Percentiles rank a stretch among this genome's conserved stretches.
phyloP scores from a whole-genome alignment of 2,329 filamentous ascomycete genomes.

The Colletotrichum tabaci region DNA sequence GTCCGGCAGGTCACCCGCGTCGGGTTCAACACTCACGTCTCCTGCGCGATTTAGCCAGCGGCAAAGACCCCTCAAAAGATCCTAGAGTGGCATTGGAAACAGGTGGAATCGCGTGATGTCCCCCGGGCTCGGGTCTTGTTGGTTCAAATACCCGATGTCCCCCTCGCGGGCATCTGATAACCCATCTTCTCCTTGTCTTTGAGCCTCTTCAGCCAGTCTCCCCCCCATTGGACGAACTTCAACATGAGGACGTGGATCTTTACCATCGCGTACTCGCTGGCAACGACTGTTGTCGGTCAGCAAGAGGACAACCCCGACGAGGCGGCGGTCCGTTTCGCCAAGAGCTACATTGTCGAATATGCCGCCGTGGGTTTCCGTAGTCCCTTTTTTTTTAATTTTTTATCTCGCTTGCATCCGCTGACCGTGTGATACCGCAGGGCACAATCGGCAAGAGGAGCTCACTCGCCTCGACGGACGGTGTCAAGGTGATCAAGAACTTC shows the following conservation, averaged over 20 bases:
- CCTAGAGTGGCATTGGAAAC: neutral
- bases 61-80: neutral
- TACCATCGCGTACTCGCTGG: conserved; percentile 5
- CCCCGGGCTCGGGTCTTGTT: neutral
- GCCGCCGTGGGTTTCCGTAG: conserved; percentile 7
- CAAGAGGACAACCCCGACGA: conserved; percentile 5
- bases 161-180: neutral
- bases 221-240: neutral
- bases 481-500: conserved; percentile 31
- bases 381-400: too few relatives aligned
- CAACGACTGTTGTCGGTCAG: conserved; percentile 2
- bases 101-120: neutral
- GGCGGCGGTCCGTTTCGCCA: conserved; percentile 9
- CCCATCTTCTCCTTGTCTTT: neutral
- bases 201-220: neutral
- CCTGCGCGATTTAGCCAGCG: neutral
- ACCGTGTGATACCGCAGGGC: neutral
- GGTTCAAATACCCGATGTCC: neutral
- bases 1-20: neutral
- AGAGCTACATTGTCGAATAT: conserved; percentile 40
- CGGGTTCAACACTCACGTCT: neutral
- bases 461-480: conserved; percentile 15
- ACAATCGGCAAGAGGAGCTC: neutral
- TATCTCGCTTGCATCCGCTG: neutral
- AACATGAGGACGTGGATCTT: neutral